A percentile compares a stretch with the other conserved stretches of the same genome.
Evolutionary conservation across 2,329 filamentous ascomycete genomes (phyloP).

Genomic region (Hypocreales sp.): DNA sequence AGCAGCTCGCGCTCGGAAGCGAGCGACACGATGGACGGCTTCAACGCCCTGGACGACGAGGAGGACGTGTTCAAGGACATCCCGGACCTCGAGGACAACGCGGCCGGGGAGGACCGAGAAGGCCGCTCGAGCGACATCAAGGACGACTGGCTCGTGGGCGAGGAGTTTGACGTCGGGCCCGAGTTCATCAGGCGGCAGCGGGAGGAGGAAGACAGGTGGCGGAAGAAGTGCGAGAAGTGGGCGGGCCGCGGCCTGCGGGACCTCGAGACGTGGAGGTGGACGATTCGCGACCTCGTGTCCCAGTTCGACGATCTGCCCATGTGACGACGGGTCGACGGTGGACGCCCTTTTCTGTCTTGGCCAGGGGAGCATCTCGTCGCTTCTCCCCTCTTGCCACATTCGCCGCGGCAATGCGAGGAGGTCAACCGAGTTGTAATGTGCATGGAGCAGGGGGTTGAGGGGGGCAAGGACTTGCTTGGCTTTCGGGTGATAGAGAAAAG

Average conservation of each 20-base stretch:
- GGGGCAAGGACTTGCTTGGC: too few relatives aligned
- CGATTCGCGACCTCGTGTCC: conserved; percentile 44
- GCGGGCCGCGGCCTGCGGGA: conserved; percentile 42
- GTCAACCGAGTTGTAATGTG: too few relatives aligned
- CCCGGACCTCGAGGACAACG: conserved; percentile 70
- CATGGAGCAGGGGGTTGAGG: too few relatives aligned
- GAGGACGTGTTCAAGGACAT: conserved; percentile 91
- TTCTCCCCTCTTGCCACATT: too few relatives aligned
- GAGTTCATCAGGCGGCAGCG: conserved; percentile 81
- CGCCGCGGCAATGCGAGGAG: too few relatives aligned
- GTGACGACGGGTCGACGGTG: conserved; percentile 6
- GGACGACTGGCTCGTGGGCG: conserved; percentile 75
- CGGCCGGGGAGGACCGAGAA: conserved; percentile 30
- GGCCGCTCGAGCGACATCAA: conserved; percentile 45
- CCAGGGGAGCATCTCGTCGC: too few relatives aligned
- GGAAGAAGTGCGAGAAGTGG: conserved; percentile 78
- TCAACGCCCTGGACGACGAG: conserved; percentile 65
- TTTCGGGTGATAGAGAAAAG: conserved; percentile 1
- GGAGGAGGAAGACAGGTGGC: conserved; percentile 86
- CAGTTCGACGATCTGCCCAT: conserved; percentile 23
- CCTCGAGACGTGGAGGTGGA: conserved; percentile 61
- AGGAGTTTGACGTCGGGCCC: conserved; percentile 95
- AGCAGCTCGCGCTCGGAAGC: conserved; percentile 30
- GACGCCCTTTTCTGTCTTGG: neutral
- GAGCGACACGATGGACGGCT: conserved; percentile 44